These are phyloP conservation scores for Termitomyces sp. DNA, from an alignment of 768 basidiomycete genomes.

Conservation along the genomic window DNA sequence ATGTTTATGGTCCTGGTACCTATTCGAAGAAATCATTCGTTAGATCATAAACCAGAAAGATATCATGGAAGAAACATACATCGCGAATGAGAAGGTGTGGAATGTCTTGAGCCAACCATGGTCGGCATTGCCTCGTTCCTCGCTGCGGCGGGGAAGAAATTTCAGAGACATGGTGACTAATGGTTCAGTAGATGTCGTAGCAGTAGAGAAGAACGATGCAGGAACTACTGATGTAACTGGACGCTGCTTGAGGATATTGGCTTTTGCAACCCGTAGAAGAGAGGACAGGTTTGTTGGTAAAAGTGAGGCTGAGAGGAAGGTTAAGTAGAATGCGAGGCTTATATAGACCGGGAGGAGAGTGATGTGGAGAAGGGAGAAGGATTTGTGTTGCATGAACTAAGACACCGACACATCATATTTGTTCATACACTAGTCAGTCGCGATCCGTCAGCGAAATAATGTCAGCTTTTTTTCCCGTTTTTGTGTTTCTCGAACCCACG, in stretches of 20 bases:
- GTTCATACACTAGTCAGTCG: slow-evolving; percentile 6
- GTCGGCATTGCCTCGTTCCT: slow-evolving; percentile 67
- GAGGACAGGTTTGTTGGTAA: slow-evolving; percentile 30
- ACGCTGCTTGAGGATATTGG: slow-evolving; percentile 24
- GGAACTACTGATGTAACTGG: slow-evolving; percentile 11
- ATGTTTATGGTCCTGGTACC: slow-evolving; percentile 57
- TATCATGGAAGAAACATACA: slow-evolving; percentile 33
- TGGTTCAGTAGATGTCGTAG: neutral
- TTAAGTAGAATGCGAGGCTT: slow-evolving; percentile 31
- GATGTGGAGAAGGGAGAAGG: slow-evolving; percentile 28
- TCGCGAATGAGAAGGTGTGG: slow-evolving; percentile 77
- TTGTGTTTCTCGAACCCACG: neutral
- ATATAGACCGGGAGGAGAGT: slow-evolving; percentile 35
- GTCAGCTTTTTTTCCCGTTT: slow-evolving; percentile 1
- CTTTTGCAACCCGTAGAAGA: slow-evolving; percentile 31
- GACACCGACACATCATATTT: slow-evolving; percentile 8
- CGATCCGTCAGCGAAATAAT: slow-evolving; percentile 6
- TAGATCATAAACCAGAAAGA: neutral
- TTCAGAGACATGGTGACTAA: slow-evolving; percentile 24
- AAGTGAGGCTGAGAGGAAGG: slow-evolving; percentile 19
- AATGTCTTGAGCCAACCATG: slow-evolving; percentile 87
- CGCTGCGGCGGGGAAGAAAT: slow-evolving; percentile 49
- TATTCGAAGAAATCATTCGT: slow-evolving; percentile 12
- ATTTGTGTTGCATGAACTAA: slow-evolving; percentile 32
- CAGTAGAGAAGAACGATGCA: slow-evolving; percentile 9